phyloP scores from a whole-genome alignment of 768 basidiomycete genomes.

The Pisolithus sp. region DNA sequence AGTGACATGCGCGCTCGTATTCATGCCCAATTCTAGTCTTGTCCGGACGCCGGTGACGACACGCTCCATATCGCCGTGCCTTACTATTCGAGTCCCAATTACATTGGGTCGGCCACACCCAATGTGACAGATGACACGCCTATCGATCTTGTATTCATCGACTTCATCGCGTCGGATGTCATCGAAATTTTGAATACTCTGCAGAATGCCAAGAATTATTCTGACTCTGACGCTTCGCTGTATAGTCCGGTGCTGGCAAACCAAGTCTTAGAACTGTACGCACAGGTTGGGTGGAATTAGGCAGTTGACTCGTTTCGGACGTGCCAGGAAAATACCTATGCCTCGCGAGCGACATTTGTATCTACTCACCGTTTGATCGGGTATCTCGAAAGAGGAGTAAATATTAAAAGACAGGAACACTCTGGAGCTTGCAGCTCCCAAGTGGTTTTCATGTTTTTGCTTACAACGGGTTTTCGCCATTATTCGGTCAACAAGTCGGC shows the following conservation, averaged over 20 bases:
- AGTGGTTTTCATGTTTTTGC: no score
- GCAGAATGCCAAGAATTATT: slow-evolving; percentile 46
- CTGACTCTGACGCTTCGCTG: slow-evolving; percentile 40
- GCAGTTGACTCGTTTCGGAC: neutral
- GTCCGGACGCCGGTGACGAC: slow-evolving; percentile 75
- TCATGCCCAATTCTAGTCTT: slow-evolving; percentile 36
- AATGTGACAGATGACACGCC: slow-evolving; percentile 40
- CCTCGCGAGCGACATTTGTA: no score
- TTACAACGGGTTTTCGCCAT: no score
- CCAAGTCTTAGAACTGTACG: slow-evolving; percentile 6
- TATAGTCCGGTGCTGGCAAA: slow-evolving; percentile 46
- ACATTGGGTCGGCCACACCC: slow-evolving; percentile 52
- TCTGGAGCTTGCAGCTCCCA: no score
- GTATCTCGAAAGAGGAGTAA: no score
- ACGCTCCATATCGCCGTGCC: slow-evolving; percentile 56
- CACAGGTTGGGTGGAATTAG: neutral
- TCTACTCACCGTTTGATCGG: no score
- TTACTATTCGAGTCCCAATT: slow-evolving; percentile 48
- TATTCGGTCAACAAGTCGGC: no score
- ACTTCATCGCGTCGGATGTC: slow-evolving; percentile 55
- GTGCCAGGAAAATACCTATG: no score
- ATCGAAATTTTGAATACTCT: slow-evolving; percentile 50
- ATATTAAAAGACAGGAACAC: no score
- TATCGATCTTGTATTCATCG: slow-evolving; percentile 71
- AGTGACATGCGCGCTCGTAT: neutral